Evolutionary conservation across 2,329 filamentous ascomycete species (phyloP).

Genomic region (Pestalotiopsis fici): DNA sequence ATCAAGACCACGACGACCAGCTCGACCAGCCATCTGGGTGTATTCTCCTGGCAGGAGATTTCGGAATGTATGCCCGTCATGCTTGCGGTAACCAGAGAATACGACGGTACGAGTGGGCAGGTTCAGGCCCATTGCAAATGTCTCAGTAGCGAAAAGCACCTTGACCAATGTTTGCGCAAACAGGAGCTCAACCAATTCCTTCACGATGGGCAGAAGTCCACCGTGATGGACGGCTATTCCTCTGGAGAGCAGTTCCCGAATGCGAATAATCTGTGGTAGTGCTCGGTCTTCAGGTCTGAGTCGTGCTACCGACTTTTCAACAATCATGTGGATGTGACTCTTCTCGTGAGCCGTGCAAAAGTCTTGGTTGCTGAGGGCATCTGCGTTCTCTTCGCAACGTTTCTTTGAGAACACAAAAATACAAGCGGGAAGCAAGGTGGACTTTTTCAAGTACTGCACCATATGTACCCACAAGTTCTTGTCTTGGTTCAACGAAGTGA

Average conservation of each 20-base stretch:
- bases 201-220: constrained; percentile 91
- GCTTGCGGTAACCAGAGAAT: constrained; percentile 95
- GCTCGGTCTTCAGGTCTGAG: constrained; percentile 86
- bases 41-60: constrained; percentile 94
- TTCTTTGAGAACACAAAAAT: constrained; percentile 99
- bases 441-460: constrained; percentile 86
- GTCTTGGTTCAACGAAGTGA: constrained; percentile 89
- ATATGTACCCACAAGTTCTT: constrained; percentile 96
- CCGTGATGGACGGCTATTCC: constrained; percentile 97
- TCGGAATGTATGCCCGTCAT: constrained; percentile 89
- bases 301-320: constrained; percentile 90
- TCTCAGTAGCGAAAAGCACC: constrained; percentile 95
- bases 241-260: constrained; percentile 81
- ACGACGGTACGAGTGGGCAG: constrained; percentile 94
- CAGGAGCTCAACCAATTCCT: constrained; percentile 94
- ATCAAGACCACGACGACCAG: constrained; percentile 89
- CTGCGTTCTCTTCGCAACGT: constrained; percentile 94
- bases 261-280: constrained; percentile 87
- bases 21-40: constrained; percentile 96
- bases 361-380: constrained; percentile 91
- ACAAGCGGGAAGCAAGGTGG: constrained; percentile 84
- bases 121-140: constrained; percentile 98
- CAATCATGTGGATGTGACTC: constrained; percentile 95
- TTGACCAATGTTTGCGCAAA: constrained; percentile 96
- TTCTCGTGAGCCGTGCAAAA: constrained; percentile 93